A percentile compares a stretch with the other conserved stretches of the same genome.
Evolutionary conservation across 2,329 filamentous ascomycete genomes (phyloP).

Genomic region (Blastomyces emzantsi): DNA sequence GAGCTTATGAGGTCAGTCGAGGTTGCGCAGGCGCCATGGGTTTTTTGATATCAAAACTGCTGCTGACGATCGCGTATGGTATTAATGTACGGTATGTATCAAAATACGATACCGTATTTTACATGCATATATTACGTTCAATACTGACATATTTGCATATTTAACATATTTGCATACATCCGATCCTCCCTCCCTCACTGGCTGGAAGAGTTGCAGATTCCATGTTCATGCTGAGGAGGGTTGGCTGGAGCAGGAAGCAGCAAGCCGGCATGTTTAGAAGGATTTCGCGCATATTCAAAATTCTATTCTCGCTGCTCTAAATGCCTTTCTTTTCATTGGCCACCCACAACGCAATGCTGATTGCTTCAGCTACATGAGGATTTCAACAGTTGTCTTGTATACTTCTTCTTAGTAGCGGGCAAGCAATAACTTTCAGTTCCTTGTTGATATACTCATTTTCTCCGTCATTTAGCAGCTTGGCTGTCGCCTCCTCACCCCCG

Average conservation of each 20-base stretch:
- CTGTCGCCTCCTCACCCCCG: not conserved
- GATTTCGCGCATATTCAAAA: not conserved
- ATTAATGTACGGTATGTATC: not conserved
- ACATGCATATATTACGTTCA: constrained; percentile 1
- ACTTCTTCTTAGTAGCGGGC: not conserved
- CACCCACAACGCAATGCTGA: not conserved
- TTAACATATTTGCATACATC: not conserved
- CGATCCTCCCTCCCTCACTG: not conserved
- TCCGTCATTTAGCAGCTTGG: not conserved
- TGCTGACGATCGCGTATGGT: not conserved
- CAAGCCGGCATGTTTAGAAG: not conserved
- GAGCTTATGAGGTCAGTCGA: not conserved
- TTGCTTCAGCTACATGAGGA: not conserved
- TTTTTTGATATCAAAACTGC: not conserved
- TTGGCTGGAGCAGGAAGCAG: not conserved
- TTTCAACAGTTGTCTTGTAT: not conserved
- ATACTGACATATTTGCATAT: not conserved
- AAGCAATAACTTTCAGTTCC: not conserved
- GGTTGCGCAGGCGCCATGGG: not conserved
- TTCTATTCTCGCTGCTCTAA: not conserved
- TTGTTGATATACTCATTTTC: not conserved
- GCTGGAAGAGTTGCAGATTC: not conserved
- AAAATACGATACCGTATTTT: not conserved
- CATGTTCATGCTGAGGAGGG: not conserved
- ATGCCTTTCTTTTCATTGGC: not conserved